Evolutionary conservation across 495 filamentous ascomycete species (phyloP).

Genomic region (Thozetella sp.): DNA sequence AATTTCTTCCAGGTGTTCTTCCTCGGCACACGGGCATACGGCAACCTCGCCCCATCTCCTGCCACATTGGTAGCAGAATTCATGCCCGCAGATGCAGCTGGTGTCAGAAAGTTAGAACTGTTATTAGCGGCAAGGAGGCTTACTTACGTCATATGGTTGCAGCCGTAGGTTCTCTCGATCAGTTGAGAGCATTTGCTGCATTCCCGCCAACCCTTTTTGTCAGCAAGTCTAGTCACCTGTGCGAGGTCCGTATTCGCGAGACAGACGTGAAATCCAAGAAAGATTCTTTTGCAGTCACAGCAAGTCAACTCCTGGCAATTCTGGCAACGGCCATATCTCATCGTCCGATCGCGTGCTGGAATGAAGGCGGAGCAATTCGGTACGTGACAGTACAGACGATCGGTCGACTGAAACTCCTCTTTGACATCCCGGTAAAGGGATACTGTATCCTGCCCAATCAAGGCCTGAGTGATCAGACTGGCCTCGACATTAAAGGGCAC

Average conservation of each 20-base stretch:
- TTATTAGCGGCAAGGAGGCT: neutral
- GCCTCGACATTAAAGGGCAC: neutral
- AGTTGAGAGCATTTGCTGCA: neutral
- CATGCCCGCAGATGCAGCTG: neutral
- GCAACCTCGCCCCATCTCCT: neutral
- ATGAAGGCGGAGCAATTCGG: neutral
- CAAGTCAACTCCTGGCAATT: neutral
- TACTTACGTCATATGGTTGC: slow-evolving; percentile 1
- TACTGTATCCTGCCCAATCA: neutral
- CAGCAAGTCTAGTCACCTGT: neutral
- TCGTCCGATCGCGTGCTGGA: neutral
- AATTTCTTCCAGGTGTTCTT: neutral
- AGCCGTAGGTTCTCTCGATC: neutral
- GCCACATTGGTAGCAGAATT: neutral
- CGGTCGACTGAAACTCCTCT: neutral
- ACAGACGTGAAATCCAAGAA: neutral
- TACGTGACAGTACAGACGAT: neutral
- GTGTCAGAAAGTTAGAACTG: neutral
- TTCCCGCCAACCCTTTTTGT: neutral
- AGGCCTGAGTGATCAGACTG: neutral
- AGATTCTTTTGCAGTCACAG: neutral
- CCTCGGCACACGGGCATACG: neutral
- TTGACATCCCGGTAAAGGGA: neutral
- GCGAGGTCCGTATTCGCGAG: neutral
- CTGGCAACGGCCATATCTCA: neutral